Percentiles rank a stretch among this genome's conserved stretches.
Conservation (phyloP, 2,329 filamentous ascomycete species). For the Fusarium poae region DNA sequence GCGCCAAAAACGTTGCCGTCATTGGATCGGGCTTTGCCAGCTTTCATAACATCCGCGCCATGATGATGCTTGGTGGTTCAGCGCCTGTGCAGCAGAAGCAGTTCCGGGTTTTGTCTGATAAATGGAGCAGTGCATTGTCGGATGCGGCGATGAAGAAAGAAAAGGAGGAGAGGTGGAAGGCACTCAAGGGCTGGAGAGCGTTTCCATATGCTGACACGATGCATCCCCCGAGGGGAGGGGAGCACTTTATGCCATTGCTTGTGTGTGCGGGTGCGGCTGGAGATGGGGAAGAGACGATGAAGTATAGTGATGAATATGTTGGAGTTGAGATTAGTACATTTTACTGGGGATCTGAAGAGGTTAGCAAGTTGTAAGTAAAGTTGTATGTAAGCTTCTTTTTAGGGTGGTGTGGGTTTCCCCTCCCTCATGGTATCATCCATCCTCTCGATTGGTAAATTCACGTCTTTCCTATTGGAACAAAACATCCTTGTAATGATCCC, state of each 20-base stretch:
- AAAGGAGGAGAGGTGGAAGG: constrained; percentile 54
- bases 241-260: constrained; percentile 71
- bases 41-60: constrained; percentile 66
- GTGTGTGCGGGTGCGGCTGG: constrained; percentile 67
- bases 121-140: constrained; percentile 63
- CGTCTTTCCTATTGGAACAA: constrained; percentile 21
- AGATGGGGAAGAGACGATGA: constrained; percentile 57
- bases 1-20: constrained; percentile 67
- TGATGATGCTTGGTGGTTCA: constrained; percentile 55
- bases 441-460: constrained; percentile 12
- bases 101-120: constrained; percentile 48
- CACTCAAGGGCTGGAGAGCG: constrained; percentile 61
- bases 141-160: constrained; percentile 56
- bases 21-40: constrained; percentile 72
- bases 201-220: constrained; percentile 64
- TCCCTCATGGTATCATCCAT: background rate
- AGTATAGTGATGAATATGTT: constrained; percentile 63
- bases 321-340: constrained; percentile 67
- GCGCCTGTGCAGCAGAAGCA: constrained; percentile 38
- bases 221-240: constrained; percentile 66
- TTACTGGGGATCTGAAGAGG: constrained; percentile 62
- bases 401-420: constrained; percentile 10
- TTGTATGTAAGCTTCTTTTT: constrained; percentile 32
- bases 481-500: constrained; percentile 16
- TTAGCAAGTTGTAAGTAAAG: constrained; percentile 16